Base-by-base conservation (phyloP, 1,139 yeast species). In the Hanseniaspora sp. region DNA sequence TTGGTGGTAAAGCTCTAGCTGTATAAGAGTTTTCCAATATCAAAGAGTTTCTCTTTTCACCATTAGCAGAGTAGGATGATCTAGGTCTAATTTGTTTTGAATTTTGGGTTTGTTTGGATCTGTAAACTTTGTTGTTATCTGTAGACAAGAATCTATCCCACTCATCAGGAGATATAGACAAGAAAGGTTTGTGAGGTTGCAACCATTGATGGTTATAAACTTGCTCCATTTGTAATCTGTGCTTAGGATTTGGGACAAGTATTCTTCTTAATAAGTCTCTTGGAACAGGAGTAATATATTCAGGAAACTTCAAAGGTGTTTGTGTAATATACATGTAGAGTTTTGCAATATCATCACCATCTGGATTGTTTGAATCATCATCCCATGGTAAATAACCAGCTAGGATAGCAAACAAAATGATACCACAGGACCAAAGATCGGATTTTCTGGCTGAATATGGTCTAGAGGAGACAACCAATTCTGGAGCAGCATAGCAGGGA, bases 401-500 rank as follows among this genome's bases (percentile, higher is more conserved):
- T 52, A 94, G 74, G 96, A 94, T 92, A 13, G 98, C 97, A 66
- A 88, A 92, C 49, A 92, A 72, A 56, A 92, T 92, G 42, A 94
- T 92, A 56, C 98, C 98, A 62, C 95, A 80, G 0, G 96, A 87
- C 98, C 98, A 92, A 46, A 90, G 84, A 68, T 92, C 98, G 29
- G 87, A 96, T 67, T 86, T 88, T 59, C 88, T 78, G n/a, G 96
- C 96, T 61, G 85, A 88, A 67, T 92, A 92, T 23, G 94, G 92
- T 55, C 80, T 76, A 61, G 83, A 90, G 13, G 94, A 83, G 43
- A 90, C 83, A 4, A 92, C 98, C 58, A 92, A 73, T 68, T 92
- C 98, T 0, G 98, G 98, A 3, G 98, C 98, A 0, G 97, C 97
- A 68, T 92, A 92, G 68, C 98, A 90, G 0, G 98, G 98, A 7